phyloP scores from a whole-genome alignment of 768 basidiomycete genomes.

The Tephrocybe sp. region DNA sequence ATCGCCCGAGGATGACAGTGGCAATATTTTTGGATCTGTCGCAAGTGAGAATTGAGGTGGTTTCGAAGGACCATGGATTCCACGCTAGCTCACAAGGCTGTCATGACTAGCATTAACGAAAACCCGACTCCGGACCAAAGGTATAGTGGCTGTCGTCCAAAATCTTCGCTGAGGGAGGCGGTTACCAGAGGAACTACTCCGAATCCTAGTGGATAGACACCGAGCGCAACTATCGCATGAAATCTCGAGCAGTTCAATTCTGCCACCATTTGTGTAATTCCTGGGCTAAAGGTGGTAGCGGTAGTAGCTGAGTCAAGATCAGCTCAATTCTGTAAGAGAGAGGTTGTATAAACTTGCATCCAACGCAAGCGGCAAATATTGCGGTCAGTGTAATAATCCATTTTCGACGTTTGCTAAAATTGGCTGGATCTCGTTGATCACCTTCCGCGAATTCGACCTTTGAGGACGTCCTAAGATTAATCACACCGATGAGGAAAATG shows the following conservation, averaged over 20 bases:
- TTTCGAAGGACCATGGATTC: too few species aligned
- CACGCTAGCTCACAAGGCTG: constrained; percentile 44
- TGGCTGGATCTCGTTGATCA: constrained; percentile 23
- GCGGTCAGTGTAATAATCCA: constrained; percentile 38
- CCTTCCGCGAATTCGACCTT: constrained; percentile 23
- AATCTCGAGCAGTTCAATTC: constrained; percentile 46
- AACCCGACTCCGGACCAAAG: constrained; percentile 51
- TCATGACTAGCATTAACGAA: constrained; percentile 48
- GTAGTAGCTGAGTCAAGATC: constrained; percentile 38
- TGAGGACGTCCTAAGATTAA: too few species aligned
- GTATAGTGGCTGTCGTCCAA: constrained; percentile 64
- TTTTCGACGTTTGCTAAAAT: constrained; percentile 21
- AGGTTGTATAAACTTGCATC: constrained; percentile 7
- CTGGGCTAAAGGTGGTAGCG: constrained; percentile 53
- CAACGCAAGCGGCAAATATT: constrained; percentile 37
- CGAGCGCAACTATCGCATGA: constrained; percentile 46
- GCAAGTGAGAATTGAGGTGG: not conserved
- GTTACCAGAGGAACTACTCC: constrained; percentile 62
- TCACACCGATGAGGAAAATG: too few species aligned
- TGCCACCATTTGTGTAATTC: constrained; percentile 53
- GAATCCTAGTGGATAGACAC: constrained; percentile 60
- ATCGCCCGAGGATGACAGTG: not conserved
- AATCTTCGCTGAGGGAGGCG: constrained; percentile 72
- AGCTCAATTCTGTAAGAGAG: not conserved
- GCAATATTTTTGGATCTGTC: constrained; percentile 46